Base-by-base conservation (phyloP, 2,329 filamentous ascomycete species). In the Aspergillus glaucus region DNA sequence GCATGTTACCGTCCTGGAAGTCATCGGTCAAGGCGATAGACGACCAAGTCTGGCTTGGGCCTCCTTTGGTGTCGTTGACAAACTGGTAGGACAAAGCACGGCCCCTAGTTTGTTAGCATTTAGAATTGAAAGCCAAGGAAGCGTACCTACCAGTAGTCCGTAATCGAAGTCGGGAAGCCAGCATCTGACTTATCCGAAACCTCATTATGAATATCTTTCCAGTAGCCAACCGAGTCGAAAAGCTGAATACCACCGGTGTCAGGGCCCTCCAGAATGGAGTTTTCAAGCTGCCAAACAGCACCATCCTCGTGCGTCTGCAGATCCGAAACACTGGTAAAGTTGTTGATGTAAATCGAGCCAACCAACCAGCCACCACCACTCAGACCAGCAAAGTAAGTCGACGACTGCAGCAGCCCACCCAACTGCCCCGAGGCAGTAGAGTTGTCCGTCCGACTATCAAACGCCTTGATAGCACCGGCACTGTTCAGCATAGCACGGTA, bases 401-500 rank as follows among this genome's bases (percentile, higher is more conserved):
- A 71, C 5, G 87, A 79, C 73, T 95, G 90, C 52, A 95, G 74
- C 56, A 95, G 70, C 10, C 90, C 90, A 50, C 89, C 88, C 30
- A 95, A 74, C 47, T 90, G 86, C 3, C 87, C 87, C 5, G 70
- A 63, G 2, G 63, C 70, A 0, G 81, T 85, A 1, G 82, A 75
- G 51, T 81, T 81, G 0, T 75, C 65, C 0, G 86, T 90, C 22
- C 90, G 80, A 57, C 71, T 80, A 65, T 95, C 90, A 56, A 89
- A 91, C 1, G 89, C 90, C 40, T 87, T 81, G 21, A 95, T 61
- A 28, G 85, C 86, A 55, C 90, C 90, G n/a, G 85, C 90, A 43
- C 88, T 89, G 63, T 87, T 92, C 74, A 92, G 75, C 73, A 94
- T 75, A n/a, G 90, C 89, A 53, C 90, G 79, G 66, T 93, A 95